Evolutionary conservation across 768 basidiomycete genomes (phyloP).

Genomic region (Xerocomus brunneocitrinus): DNA sequence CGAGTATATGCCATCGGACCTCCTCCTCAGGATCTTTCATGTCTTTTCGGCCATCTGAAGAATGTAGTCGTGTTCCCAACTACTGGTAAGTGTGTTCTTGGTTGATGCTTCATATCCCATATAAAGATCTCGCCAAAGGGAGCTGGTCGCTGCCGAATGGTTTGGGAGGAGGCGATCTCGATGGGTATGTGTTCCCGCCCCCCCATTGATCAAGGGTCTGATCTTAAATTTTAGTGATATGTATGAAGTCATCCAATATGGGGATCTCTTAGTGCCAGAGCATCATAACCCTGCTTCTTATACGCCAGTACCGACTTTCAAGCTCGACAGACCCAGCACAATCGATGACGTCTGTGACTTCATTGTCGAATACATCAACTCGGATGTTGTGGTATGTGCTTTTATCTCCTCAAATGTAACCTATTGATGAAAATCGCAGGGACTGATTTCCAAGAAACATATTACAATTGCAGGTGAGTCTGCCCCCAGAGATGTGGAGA

Average conservation of each 20-base stretch:
- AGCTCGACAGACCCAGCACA: slow-evolving; percentile 44
- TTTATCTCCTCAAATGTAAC: slow-evolving; percentile 6
- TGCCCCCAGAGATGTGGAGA: not conserved
- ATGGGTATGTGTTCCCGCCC: slow-evolving; percentile 46
- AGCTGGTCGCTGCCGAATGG: slow-evolving; percentile 61
- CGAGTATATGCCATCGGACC: slow-evolving; percentile 67
- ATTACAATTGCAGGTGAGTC: slow-evolving; percentile 64
- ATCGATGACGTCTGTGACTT: slow-evolving; percentile 77
- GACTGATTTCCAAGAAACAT: slow-evolving; percentile 63
- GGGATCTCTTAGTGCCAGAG: slow-evolving; percentile 49
- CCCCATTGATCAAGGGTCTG: not conserved
- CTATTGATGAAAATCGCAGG: slow-evolving; percentile 35
- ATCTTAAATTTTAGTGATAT: slow-evolving; percentile 43
- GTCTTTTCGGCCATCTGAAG: slow-evolving; percentile 55
- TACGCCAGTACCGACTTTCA: slow-evolving; percentile 31
- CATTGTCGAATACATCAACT: slow-evolving; percentile 78
- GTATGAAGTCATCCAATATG: slow-evolving; percentile 57
- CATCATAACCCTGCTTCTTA: slow-evolving; percentile 53
- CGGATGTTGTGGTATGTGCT: slow-evolving; percentile 63
- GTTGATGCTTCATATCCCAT: not conserved
- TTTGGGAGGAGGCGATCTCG: slow-evolving; percentile 75
- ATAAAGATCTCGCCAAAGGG: slow-evolving; percentile 34
- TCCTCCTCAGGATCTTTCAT: slow-evolving; percentile 52
- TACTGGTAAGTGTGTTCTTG: slow-evolving; percentile 39
- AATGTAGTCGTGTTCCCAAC: slow-evolving; percentile 73